Base-by-base conservation (phyloP, 768 basidiomycete genomes). In the Chalciporus piperatus region DNA sequence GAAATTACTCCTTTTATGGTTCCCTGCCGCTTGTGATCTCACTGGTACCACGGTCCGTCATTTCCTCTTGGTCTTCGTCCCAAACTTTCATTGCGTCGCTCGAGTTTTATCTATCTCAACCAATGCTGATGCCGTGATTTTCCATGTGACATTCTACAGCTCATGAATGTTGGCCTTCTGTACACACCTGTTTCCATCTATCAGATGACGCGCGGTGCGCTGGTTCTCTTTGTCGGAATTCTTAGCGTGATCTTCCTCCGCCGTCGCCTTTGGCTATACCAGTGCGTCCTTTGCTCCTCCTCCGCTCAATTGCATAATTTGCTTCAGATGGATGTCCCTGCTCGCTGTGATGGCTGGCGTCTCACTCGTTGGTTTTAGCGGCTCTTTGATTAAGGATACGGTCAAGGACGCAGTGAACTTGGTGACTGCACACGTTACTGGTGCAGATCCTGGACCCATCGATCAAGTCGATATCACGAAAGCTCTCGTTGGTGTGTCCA, bases 111-210 rank as follows among this genome's bases (percentile, higher is more conserved):
- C 30, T 38, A 48, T 32, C 20, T 52, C 27, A 25, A 42, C 37
- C 45, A 51, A 49, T 43, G 45, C 64, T 63, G 41, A 69, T 59
- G 47, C 47, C 55, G 32, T 49, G 44, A 42, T 50, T 50, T 43
- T 47, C 4, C 23, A 47, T 50, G 54, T 48, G 45, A 51, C 45
- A 51, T 42, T 59, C 38, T 56, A 59, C 66, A 77, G 73, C 73
- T 97, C 58, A 98, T 98, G 97, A 97, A 97, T 65, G 77, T 96
- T 58, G 97, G 97, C 48, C 79, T 99, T 42, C 80, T 99, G 33
- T 92, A 95, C 70, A 95, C 94, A 1, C 96, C 96, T 25, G 97
- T 99, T 48, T 94, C 91, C 39, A 92, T 98, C 60, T 98, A 92
- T 75, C 96, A 97, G 70, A 96, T 97, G 94, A 92, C 86, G 54